Evolutionary conservation across 164 flowering plant genomes (phyloP), one percentile per base, ranked within the genome.

Genomic region (Macadamia integrifolia): DNA sequence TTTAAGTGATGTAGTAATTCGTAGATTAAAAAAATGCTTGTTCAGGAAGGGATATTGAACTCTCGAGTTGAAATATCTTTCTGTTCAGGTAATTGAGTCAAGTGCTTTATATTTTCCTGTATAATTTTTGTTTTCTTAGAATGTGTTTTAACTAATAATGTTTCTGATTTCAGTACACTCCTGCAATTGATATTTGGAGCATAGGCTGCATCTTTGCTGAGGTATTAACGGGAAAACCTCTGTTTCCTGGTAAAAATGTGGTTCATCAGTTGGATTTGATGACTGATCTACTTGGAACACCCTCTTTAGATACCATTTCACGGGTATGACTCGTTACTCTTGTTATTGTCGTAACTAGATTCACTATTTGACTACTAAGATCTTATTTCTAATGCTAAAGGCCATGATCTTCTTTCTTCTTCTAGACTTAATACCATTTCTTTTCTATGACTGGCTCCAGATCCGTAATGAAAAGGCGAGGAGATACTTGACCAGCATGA

Each of bases 391-490:
- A 9, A 46, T 3, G 50, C 50, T 8, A 8, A 8, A 46, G 40
- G 40, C 40, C 5, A 35, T 35, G 5, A 35, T 35, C 40, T 46
- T 8, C 50, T 46, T 8, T 11, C 1, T 46, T 8, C 50, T 46
- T 46, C 1, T 46, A 46, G 50, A 46, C 50, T 46, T 11, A 46
- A 9, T 46, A 46, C 50, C 50, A 46, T 8, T 46, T 9, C 9
- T 46, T 11, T 46, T 46, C 50, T 8, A 11, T 46, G 6, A 12
- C 15, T 68, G 64, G 42, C 43, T 70, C 3, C 79, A 93, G 98
- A 89, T 93, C 62, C 83, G 98, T 14, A 93, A 93, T 81, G 98
- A 93, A 0, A 93, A 93, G 78, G 96, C 98, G 4, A 80, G 95
- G 66, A 88, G 89, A 77, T 91, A 93, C 77, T 77, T 93, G 23